Evolutionary conservation across 2,329 filamentous ascomycete genomes (phyloP).

Genomic region (Daldinia eschscholtzii): DNA sequence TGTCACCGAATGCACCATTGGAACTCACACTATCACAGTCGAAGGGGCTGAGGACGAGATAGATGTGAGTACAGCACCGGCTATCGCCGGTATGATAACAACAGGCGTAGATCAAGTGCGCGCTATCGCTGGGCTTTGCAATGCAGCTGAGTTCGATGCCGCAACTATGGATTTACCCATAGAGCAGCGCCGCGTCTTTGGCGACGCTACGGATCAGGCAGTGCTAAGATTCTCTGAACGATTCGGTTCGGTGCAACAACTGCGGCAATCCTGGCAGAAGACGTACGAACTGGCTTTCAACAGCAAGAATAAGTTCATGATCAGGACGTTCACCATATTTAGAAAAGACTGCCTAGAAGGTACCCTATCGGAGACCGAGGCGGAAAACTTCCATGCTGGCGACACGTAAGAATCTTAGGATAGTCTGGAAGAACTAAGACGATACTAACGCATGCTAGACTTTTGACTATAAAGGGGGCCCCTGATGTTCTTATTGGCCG

Average conservation of each 20-base stretch:
- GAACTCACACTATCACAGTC: conserved; percentile 61
- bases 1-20: conserved; percentile 76
- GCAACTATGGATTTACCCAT: conserved; percentile 71
- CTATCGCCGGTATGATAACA: conserved; percentile 48
- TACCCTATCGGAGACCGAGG: conserved; percentile 56
- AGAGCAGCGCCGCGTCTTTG: conserved; percentile 73
- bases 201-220: conserved; percentile 82
- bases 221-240: conserved; percentile 78
- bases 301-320: conserved; percentile 87
- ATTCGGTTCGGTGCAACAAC: conserved; percentile 69
- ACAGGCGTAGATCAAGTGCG: conserved; percentile 70
- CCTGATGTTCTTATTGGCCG: conserved; percentile 78
- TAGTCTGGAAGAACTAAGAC: conserved; percentile 41
- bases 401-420: conserved; percentile 54
- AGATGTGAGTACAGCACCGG: conserved; percentile 49
- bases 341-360: conserved; percentile 54
- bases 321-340: conserved; percentile 68
- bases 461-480: conserved; percentile 83
- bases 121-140: conserved; percentile 75
- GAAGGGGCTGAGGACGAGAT: conserved; percentile 63
- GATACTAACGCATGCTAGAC: conserved; percentile 62
- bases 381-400: conserved; percentile 52
- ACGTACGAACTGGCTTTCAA: conserved; percentile 80
- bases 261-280: conserved; percentile 73
- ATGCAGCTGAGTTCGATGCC: conserved; percentile 80